phyloP scores from a whole-genome alignment of 108 stramenopile species.

The Thalassiosira profunda region DNA sequence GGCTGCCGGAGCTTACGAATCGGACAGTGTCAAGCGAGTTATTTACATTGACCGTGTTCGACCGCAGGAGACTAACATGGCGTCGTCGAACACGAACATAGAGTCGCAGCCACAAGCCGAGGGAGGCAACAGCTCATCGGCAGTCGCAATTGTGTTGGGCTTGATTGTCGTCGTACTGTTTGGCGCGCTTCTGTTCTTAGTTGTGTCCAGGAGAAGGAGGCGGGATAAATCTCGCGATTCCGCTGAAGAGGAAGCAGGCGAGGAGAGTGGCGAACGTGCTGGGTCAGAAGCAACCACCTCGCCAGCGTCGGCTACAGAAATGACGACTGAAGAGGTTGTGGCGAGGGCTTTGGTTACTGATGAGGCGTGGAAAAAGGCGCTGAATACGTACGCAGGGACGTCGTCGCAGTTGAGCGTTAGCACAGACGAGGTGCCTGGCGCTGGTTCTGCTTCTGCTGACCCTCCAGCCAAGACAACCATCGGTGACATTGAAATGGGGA shows the following conservation, averaged over 20 bases:
- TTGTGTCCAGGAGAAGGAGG: slow-evolving; percentile 5
- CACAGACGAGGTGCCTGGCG: too few relatives aligned
- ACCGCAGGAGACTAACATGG: not conserved
- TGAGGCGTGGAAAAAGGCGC: slow-evolving; percentile 27
- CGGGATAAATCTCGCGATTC: not conserved
- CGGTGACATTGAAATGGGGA: too few relatives aligned
- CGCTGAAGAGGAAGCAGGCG: not conserved
- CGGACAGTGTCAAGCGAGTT: slow-evolving; percentile 19
- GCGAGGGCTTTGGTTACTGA: slow-evolving; percentile 5
- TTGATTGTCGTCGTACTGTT: slow-evolving; percentile 2
- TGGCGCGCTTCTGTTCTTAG: not conserved
- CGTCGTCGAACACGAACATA: not conserved
- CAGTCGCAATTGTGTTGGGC: slow-evolving; percentile 18
- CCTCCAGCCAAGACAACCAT: too few relatives aligned
- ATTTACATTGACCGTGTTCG: slow-evolving; percentile 27
- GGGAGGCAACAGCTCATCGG: not conserved
- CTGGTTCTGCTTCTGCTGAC: too few relatives aligned
- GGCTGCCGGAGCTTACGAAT: slow-evolving; percentile 32
- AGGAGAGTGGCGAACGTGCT: too few relatives aligned
- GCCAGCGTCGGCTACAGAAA: not conserved
- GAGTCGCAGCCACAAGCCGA: slow-evolving; percentile 3
- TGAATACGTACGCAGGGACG: slow-evolving; percentile 19
- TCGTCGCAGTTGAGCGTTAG: too few relatives aligned
- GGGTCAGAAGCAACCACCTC: not conserved
- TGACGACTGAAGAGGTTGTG: slow-evolving; percentile 1